Evolutionary conservation across 106 monocot genomes (phyloP).

Genomic region (Agapanthus africanus): DNA sequence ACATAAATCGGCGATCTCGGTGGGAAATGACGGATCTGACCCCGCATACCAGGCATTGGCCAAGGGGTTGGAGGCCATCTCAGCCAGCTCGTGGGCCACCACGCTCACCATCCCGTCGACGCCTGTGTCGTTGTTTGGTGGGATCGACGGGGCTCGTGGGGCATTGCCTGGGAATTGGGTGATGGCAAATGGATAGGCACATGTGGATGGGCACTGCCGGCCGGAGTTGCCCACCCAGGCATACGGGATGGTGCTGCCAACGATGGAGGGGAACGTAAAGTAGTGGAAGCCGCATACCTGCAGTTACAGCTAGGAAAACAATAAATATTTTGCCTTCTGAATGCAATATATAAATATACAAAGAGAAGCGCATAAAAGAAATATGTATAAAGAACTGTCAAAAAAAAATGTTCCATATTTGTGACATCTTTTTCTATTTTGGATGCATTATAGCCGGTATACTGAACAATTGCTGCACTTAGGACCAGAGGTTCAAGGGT

Average conservation of each 20-base stretch:
- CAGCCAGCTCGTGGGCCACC: conserved; percentile 85
- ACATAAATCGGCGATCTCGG: conserved; percentile 92
- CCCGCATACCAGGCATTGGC: conserved; percentile 97
- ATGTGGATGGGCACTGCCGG: conserved; percentile 50
- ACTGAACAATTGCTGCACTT: no score
- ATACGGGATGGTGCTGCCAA: conserved; percentile 93
- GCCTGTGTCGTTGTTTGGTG: conserved; percentile 81
- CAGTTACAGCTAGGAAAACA: no score
- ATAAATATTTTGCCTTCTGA: no score
- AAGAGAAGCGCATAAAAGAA: no score
- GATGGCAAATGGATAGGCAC: conserved; percentile 84
- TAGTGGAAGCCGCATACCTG: conserved; percentile 95
- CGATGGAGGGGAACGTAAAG: conserved; percentile 94
- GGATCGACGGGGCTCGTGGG: conserved; percentile 20
- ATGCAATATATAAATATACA: no score
- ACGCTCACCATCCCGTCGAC: conserved; percentile 96
- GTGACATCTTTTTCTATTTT: no score
- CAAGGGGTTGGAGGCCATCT: conserved; percentile 83
- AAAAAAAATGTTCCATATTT: no score
- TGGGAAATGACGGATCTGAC: conserved; percentile 74
- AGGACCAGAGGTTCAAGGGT: no score
- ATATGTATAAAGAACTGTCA: no score
- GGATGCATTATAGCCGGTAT: no score
- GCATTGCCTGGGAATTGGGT: conserved; percentile 32
- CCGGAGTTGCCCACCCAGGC: conserved; percentile 97